A percentile compares a stretch with the other conserved stretches of the same genome.
These are phyloP conservation scores for Fraxinus latifolia DNA, from an alignment of 305 asterid genomes.

Conservation along the genomic window DNA sequence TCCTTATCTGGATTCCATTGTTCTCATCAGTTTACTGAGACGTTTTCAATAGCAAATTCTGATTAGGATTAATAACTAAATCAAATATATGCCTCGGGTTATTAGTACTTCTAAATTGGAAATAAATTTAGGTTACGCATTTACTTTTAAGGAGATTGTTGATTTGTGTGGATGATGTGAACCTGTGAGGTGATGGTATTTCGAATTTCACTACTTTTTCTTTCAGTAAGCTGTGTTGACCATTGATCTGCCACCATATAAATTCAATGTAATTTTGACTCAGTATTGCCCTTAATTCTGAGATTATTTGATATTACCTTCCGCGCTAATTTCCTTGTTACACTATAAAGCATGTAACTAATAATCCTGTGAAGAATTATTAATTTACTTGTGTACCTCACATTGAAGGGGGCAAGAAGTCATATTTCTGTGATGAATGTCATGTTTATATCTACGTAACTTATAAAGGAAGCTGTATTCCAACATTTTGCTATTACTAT, in stretches of 20 bases:
- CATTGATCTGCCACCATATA: background rate
- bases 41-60: background rate
- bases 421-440: background rate
- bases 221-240: background rate
- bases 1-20: constrained; percentile 8
- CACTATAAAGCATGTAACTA: background rate
- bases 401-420: background rate
- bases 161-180: background rate
- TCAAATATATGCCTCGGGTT: background rate
- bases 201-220: background rate
- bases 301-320: background rate
- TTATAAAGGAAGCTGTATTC: constrained; percentile 1
- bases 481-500: constrained; percentile 21
- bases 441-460: background rate
- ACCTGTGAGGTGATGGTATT: background rate
- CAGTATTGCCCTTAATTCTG: background rate
- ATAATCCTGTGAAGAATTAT: background rate
- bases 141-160: background rate
- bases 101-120: background rate
- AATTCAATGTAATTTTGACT: background rate
- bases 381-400: background rate
- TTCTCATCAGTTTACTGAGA: constrained; percentile 10
- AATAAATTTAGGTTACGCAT: background rate
- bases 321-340: constrained; percentile 7
- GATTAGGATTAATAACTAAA: background rate